Evolutionary conservation across 129 eudicot species (phyloP), one percentile per base, ranked within the genome.

Genomic region (Solidago caesia): DNA sequence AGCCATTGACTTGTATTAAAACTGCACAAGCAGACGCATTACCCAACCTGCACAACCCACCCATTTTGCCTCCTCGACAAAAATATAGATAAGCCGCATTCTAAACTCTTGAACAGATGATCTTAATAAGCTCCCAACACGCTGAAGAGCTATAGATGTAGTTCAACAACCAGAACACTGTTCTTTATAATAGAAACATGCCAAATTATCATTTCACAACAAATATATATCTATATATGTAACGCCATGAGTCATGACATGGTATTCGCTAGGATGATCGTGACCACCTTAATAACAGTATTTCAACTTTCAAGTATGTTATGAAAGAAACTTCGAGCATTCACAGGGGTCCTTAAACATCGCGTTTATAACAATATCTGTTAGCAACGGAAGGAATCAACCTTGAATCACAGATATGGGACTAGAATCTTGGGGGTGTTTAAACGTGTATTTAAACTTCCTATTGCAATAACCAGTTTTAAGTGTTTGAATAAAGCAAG

Each of bases 11-110:
- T 27, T 27, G 66, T 60, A 60, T 27, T 27, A 3, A 27, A 10
- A 4, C 27, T 16, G 27, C 61, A 8, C 21, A 56, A 16, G 2
- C 21, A n/a, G 29, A 25, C 29, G 4, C 21, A 14, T 60, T 60
- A 60, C 66, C 66, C 66, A 60, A 56, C 61, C 8, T n/a, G 12
- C 29, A 56, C 21, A 9, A 56, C 61, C 61, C 61, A 53, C 57
- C 3, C 8, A 14, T 14, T 2, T 3, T 27, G 9, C 61, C 11
- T 6, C 61, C 11, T 33, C 39, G 0, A 56, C 61, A 25, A 56
- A 8, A 8, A 56, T 6, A 56, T 4, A 56, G 25, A 56, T 56
- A 56, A 15, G 8, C 47, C 2, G 44, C 9, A 21, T 63, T 63
- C 11, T 13, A 39, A 64, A 9, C 16, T 12, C 45, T 12, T 1